phyloP scores from a whole-genome alignment of 1,284 basidiomycete species.

The Pyrrhoderma noxium region DNA sequence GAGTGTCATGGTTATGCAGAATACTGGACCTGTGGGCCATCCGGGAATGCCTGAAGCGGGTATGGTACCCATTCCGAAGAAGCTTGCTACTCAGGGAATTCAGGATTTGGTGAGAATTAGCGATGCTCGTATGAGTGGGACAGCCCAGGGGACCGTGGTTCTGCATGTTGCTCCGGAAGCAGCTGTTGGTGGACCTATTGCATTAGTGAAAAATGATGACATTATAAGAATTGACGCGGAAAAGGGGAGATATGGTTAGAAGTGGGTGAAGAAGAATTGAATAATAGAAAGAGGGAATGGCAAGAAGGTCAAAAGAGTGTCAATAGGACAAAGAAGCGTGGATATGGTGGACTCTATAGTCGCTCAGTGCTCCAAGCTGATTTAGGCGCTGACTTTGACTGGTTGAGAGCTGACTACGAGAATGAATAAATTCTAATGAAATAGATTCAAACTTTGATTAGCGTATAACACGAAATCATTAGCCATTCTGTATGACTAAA shows the following conservation, averaged over 20 bases:
- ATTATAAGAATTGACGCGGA: conserved; percentile 27
- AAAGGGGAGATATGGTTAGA: conserved; percentile 20
- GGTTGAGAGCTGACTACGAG: conserved; percentile 18
- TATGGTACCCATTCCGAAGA: conserved; percentile 29
- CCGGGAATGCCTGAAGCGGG: conserved; percentile 33
- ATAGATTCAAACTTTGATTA: no score
- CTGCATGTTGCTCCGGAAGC: conserved; percentile 31
- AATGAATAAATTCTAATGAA: background rate
- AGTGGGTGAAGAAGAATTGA: conserved; percentile 23
- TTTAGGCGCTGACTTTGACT: conserved; percentile 29
- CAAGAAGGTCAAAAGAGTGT: background rate
- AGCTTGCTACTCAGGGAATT: conserved; percentile 27
- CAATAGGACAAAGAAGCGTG: conserved; percentile 18
- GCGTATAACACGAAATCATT: no score
- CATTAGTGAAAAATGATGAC: conserved; percentile 28
- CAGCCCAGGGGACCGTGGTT: conserved; percentile 28
- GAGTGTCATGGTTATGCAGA: conserved; percentile 28
- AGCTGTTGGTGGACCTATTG: conserved; percentile 29
- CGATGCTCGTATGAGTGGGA: conserved; percentile 31
- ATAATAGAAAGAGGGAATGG: conserved; percentile 21
- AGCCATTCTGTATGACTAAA: no score
- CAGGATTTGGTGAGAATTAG: conserved; percentile 30
- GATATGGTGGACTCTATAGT: conserved; percentile 27
- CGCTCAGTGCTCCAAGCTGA: conserved; percentile 26
- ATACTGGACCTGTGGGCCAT: conserved; percentile 28